Percentiles rank a stretch among this genome's conserved stretches.
phyloP scores from a whole-genome alignment of 179 eudicot genomes.

The Camellia oleifera region DNA sequence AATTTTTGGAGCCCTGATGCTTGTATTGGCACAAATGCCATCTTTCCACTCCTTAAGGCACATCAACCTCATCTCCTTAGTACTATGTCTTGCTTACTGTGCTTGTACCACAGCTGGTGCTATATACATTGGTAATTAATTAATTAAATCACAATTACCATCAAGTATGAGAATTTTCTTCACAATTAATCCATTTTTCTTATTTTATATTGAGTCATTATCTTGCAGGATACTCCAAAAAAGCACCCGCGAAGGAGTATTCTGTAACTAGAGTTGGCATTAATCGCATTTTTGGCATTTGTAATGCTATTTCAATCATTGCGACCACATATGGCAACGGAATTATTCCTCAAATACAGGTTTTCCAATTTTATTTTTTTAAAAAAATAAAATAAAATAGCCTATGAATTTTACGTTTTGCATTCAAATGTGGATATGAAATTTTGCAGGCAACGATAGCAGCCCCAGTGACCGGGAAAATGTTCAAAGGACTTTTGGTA shows the following conservation, averaged over 20 bases:
- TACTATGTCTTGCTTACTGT: conserved; percentile 60
- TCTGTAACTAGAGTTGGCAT: conserved; percentile 29
- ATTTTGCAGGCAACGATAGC: conserved; percentile 68
- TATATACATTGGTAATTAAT: conserved; percentile 48
- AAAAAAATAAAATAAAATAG: background rate
- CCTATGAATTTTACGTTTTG: background rate
- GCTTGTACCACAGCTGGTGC: conserved; percentile 67
- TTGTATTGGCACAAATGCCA: conserved; percentile 73
- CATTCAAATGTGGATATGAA: background rate
- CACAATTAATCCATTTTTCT: background rate
- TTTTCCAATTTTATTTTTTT: background rate
- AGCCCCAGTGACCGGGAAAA: conserved; percentile 77
- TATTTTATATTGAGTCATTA: background rate
- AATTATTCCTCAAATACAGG: conserved; percentile 93
- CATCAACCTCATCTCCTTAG: conserved; percentile 60
- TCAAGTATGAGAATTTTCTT: background rate
- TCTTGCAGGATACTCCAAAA: conserved; percentile 48
- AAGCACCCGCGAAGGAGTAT: conserved; percentile 55
- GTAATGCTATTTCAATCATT: conserved; percentile 69
- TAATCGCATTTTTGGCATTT: conserved; percentile 59
- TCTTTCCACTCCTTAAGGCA: conserved; percentile 79
- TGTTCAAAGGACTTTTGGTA: conserved; percentile 79
- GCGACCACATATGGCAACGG: conserved; percentile 87
- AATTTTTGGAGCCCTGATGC: conserved; percentile 50
- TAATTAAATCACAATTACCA: background rate